Evolutionary conservation across 2,329 filamentous ascomycete genomes (phyloP).

Genomic region (Plectosphaerella cucumerina): DNA sequence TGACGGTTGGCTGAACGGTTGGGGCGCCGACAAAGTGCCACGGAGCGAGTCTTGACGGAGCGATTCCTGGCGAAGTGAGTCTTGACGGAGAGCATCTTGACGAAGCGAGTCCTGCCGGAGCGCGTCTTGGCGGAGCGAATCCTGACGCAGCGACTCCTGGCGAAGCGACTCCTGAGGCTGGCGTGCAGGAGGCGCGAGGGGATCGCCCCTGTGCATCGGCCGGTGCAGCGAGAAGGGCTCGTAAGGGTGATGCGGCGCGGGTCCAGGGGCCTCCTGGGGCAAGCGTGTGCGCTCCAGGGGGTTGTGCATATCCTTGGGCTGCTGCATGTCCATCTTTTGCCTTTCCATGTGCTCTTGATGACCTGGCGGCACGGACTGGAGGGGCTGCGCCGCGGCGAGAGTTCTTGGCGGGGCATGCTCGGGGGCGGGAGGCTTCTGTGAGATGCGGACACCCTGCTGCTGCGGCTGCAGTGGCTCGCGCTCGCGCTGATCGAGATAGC

Average conservation of each 20-base stretch:
- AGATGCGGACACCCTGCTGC: constrained; percentile 32
- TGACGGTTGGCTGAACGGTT: constrained; percentile 31
- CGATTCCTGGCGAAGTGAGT: no score
- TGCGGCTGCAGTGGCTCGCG: constrained; percentile 22
- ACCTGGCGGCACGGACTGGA: constrained; percentile 24
- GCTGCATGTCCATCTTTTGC: constrained; percentile 7
- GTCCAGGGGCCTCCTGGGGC: constrained; percentile 22
- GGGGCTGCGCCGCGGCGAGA: constrained; percentile 28
- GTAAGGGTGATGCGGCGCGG: constrained; percentile 30
- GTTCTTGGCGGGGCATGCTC: constrained; percentile 29
- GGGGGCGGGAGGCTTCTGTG: constrained; percentile 32
- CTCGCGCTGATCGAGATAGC: constrained; percentile 39
- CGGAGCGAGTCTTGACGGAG: constrained; percentile 36
- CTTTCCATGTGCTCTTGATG: constrained; percentile 22
- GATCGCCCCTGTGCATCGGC: constrained; percentile 34
- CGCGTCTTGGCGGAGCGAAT: no score
- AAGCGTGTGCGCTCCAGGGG: constrained; percentile 21
- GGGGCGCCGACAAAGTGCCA: constrained; percentile 26
- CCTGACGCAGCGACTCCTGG: no score
- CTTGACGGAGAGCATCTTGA: no score
- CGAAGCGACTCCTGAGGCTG: constrained; percentile 40
- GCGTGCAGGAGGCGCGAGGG: constrained; percentile 30
- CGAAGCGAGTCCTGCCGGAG: no score
- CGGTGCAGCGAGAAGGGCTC: constrained; percentile 39
- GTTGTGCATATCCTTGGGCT: constrained; percentile 21